Evolutionary conservation across 345 rosid genomes (phyloP), one percentile per base, ranked within the genome.

Genomic region (Syzygium jambos): DNA sequence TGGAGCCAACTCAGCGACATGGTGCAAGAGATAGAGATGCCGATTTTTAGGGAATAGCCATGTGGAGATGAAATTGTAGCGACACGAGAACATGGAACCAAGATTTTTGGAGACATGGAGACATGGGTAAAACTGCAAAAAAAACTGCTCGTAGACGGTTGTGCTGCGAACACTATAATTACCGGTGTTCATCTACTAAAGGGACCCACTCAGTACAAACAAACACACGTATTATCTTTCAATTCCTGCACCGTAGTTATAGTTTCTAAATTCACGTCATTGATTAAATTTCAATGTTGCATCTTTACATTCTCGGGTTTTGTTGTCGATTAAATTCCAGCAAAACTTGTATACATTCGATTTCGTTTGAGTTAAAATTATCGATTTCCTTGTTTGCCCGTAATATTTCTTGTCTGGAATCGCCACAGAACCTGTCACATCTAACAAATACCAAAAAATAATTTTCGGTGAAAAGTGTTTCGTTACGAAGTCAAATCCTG

Each of bases 181-280:
- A 61, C 9, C 0, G 1, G 9, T 61, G 34, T 61, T n/a, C 68
- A 61, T 61, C 9, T 61, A 13, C 17, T n/a, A 13, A 13, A 61
- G 16, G 25, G 17, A 30, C 13, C 9, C 25, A 5, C 13, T 0
- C 25, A n/a, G 3, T 21, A 19, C 25, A 68, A 68, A 73, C 17
- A 29, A 34, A 34, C 4, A 73, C 7, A 54, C 23, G 21, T 34
- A 25, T 17, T 17, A 34, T 65, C 11, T 73, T 73, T 73, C 12
- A 34, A 34, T 73, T 73, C 49, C 25, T 17, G 2, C 7, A 19
- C 46, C 9, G 9, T 19, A 17, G 7, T 34, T 34, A 73, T 34
- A 73, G 13, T 34, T 73, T 73, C 7, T 19, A 34, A 4, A 73
- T 4, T 5, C 4, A 12, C 0, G 0, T 73, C 0, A 3, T 34